Evolutionary conservation across 164 flowering plant species (phyloP).

Genomic region (Dillenia suffruticosa): DNA sequence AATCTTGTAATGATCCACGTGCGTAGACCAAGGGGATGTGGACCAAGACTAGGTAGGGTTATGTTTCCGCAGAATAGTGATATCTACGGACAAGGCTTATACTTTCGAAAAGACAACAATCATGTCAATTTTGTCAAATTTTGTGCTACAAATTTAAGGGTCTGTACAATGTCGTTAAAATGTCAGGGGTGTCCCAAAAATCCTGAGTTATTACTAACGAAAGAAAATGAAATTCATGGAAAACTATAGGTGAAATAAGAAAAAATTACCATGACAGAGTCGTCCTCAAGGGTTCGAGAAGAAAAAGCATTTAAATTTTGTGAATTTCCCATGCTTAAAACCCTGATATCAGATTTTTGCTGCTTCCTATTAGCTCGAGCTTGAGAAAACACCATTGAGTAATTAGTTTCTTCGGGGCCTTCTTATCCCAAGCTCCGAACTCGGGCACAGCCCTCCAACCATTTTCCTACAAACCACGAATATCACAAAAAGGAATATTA

Average conservation of each 20-base stretch:
- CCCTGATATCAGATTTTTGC: conserved; percentile 28
- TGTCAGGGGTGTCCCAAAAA: too few relatives aligned
- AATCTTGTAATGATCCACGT: conserved; percentile 11
- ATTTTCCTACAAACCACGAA: conserved; percentile 21
- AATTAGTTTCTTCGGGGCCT: conserved; percentile 30
- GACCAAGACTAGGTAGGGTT: conserved; percentile 8
- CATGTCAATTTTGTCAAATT: neutral
- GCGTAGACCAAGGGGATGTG: conserved; percentile 16
- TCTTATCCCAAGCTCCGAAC: conserved; percentile 55
- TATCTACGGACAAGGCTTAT: neutral
- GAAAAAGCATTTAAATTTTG: conserved; percentile 7
- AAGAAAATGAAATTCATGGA: neutral
- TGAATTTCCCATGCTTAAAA: conserved; percentile 27
- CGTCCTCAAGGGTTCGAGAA: conserved; percentile 18
- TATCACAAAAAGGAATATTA: neutral
- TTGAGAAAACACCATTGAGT: conserved; percentile 49
- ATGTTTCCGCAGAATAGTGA: neutral
- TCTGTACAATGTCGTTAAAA: neutral
- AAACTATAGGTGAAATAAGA: neutral
- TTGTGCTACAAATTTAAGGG: neutral
- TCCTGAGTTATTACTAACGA: neutral
- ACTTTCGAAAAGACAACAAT: neutral
- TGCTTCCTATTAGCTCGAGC: conserved; percentile 56
- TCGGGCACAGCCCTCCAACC: conserved; percentile 50
- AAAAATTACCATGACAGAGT: conserved; percentile 21